Evolutionary conservation across 225 moss, liverwort and hornwort species (phyloP), one percentile per base, ranked within the genome.

Genomic region (Climacium dendroides): DNA sequence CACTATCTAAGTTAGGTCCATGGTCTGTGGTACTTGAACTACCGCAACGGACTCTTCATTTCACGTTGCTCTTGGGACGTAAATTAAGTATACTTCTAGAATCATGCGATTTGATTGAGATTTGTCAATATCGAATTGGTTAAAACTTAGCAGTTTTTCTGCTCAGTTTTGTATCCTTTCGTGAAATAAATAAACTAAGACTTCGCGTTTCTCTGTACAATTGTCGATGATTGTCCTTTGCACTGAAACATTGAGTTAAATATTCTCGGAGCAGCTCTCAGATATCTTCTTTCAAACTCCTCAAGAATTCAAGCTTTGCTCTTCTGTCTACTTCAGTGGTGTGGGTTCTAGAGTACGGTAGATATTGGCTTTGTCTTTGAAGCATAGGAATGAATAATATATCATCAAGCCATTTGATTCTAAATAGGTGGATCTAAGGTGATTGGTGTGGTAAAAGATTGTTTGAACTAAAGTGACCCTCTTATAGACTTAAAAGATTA

Each of bases 201-300:
- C 74, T 74, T 74, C 0, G 1, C 0, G 0, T 48, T 48, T 11
- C 47, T 48, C 6, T 1, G 0, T 2, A 48, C 16, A 30, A 19
- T 0, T 1, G 4, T 30, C 1, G 7, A 19, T 48, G 32, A 48
- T 74, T 48, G 18, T 74, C 32, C 11, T 73, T 9, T 73, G 45
- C 29, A 73, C 0, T 47, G 0, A 47, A 47, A 47, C 18, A 29
- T 73, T 32, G 19, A 20, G 4, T 74, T 47, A 7, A 71, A 50
- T 32, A 50, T 50, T 74, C 32, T 73, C 2, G 5, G 6, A 73
- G 26, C 2, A 73, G 0, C 15, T 29, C 4, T 17, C 2, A 47
- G 4, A 72, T 17, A 10, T 47, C 29, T 48, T 43, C 8, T 41
- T 43, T 15, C 5, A 39, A 71, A 28, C 3, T 9, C 16, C 2